Conservation (phyloP, 2,329 filamentous ascomycete species). For the Dactylonectria estremocensis region DNA sequence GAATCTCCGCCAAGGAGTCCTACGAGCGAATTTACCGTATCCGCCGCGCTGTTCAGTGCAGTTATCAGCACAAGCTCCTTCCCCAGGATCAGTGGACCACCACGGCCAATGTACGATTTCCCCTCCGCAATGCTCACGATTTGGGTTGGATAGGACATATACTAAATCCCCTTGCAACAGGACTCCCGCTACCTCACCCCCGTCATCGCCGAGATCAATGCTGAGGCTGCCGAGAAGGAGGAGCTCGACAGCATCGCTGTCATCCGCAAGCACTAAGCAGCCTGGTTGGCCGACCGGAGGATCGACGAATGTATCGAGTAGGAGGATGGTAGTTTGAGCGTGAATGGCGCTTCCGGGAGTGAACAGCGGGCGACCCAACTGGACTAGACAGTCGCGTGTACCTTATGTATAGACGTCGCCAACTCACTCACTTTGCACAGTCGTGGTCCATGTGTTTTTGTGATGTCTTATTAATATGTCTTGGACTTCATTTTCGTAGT, state of each 20-base stretch:
- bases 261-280: constrained; percentile 64
- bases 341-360: constrained; percentile 41
- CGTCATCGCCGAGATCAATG: constrained; percentile 67
- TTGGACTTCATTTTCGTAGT: constrained; percentile 43
- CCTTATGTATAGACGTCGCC: constrained; percentile 55
- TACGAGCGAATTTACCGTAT: constrained; percentile 99
- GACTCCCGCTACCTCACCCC: constrained; percentile 70
- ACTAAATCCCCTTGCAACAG: constrained; percentile 50
- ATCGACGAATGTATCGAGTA: constrained; percentile 32
- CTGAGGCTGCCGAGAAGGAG: constrained; percentile 66
- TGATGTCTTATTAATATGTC: constrained; percentile 41
- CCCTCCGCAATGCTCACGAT: constrained; percentile 40
- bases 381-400: constrained; percentile 54
- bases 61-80: constrained; percentile 75
- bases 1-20: constrained; percentile 88
- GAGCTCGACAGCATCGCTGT: constrained; percentile 67
- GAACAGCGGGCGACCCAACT: constrained; percentile 43
- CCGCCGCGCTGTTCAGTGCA: constrained; percentile 90
- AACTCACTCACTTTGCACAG: constrained; percentile 49
- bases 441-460: constrained; percentile 4
- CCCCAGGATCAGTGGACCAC: constrained; percentile 75
- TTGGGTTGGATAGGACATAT: constrained; percentile 4
- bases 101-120: constrained; percentile 64
- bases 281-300: constrained; percentile 26
- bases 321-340: constrained; percentile 40